Evolutionary conservation across 768 basidiomycete species (phyloP).

Genomic region (Megacollybia marginata): DNA sequence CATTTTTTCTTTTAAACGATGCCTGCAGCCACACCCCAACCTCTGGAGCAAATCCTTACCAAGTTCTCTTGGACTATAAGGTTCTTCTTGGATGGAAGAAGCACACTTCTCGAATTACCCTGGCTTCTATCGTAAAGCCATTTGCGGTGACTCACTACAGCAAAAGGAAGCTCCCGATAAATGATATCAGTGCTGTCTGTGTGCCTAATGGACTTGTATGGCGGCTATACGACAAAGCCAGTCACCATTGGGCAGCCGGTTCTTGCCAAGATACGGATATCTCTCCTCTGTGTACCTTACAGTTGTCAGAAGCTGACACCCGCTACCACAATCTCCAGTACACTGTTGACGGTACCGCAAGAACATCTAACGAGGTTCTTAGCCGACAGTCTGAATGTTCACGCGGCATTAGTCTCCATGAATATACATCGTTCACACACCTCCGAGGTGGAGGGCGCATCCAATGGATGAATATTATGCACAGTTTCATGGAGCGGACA

Average conservation of each 20-base stretch:
- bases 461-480: slow-evolving; percentile 44
- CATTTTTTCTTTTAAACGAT: background rate
- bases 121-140: slow-evolving; percentile 28
- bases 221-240: slow-evolving; percentile 7
- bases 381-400: slow-evolving; percentile 33
- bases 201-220: slow-evolving; percentile 1
- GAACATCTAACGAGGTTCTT: slow-evolving; percentile 35
- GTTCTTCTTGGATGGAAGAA: background rate
- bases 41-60: background rate
- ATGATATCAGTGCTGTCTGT: background rate
- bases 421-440: slow-evolving; percentile 34
- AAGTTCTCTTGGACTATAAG: background rate
- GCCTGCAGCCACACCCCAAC: background rate
- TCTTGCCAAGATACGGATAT: slow-evolving; percentile 12
- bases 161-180: slow-evolving; percentile 12
- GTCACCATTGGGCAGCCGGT: slow-evolving; percentile 4
- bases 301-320: slow-evolving; percentile 16
- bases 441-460: slow-evolving; percentile 35
- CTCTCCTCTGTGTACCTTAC: slow-evolving; percentile 15
- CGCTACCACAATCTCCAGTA: slow-evolving; percentile 27
- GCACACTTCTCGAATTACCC: slow-evolving; percentile 18
- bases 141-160: slow-evolving; percentile 25
- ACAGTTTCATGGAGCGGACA: slow-evolving; percentile 29
- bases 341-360: slow-evolving; percentile 24
- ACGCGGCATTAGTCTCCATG: slow-evolving; percentile 31